Conservation (phyloP, 441 rosid genomes). For the Biscutella auriculata region DNA sequence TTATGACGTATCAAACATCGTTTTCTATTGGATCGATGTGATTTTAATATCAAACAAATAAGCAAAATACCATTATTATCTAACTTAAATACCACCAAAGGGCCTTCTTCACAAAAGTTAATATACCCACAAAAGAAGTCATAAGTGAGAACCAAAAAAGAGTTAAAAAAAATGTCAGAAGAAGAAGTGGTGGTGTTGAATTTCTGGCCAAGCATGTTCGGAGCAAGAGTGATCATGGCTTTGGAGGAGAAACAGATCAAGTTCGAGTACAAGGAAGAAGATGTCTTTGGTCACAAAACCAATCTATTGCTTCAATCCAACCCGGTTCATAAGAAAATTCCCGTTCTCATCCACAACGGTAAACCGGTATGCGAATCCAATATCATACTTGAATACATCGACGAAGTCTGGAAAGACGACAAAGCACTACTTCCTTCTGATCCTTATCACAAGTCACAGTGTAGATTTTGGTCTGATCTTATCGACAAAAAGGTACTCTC, state of each 20-base stretch:
- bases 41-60: too few species aligned
- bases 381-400: slow-evolving; percentile 25
- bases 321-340: slow-evolving; percentile 30
- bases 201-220: slow-evolving; percentile 31
- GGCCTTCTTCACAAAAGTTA: too few species aligned
- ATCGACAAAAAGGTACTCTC: slow-evolving; percentile 34
- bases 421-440: slow-evolving; percentile 22
- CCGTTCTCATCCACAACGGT: too few species aligned
- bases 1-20: too few species aligned
- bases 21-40: too few species aligned
- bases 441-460: slow-evolving; percentile 21
- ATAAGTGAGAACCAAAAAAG: too few species aligned
- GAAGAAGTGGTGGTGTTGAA: slow-evolving; percentile 22
- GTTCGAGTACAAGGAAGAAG: slow-evolving; percentile 27
- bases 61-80: too few species aligned
- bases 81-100: too few species aligned
- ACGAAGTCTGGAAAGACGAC: slow-evolving; percentile 25
- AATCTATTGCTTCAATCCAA: slow-evolving; percentile 22
- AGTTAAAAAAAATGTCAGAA: slow-evolving; percentile 9
- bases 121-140: too few species aligned
- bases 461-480: slow-evolving; percentile 28
- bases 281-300: slow-evolving; percentile 26
- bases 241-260: slow-evolving; percentile 22
- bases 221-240: slow-evolving; percentile 28
- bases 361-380: slow-evolving; percentile 30